Evolutionary conservation across 768 basidiomycete species (phyloP).

Genomic region (Gymnopilus junonius): DNA sequence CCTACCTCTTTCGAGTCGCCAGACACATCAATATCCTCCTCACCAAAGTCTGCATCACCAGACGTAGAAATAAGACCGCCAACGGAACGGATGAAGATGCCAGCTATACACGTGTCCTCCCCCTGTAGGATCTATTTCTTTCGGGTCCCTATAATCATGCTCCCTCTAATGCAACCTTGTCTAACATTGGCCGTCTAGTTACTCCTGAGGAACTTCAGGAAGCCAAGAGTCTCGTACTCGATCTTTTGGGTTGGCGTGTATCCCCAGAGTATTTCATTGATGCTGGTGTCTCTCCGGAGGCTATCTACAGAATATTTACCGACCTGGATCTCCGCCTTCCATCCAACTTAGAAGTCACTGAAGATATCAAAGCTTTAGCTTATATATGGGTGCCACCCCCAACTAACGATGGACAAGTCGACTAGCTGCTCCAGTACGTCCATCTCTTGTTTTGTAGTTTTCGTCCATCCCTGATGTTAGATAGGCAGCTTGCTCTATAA

Average conservation of each 20-base stretch:
- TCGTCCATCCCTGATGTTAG: background rate
- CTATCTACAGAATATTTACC: constrained; percentile 44
- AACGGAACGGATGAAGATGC: background rate
- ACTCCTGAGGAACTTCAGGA: constrained; percentile 43
- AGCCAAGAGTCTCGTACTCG: constrained; percentile 53
- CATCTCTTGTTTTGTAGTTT: background rate
- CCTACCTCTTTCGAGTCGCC: background rate
- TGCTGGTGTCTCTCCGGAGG: constrained; percentile 43
- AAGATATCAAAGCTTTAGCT: constrained; percentile 13
- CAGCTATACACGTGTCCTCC: background rate
- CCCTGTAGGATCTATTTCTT: constrained; percentile 4
- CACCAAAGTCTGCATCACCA: background rate
- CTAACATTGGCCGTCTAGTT: constrained; percentile 35
- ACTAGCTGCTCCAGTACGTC: background rate
- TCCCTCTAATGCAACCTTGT: constrained; percentile 6
- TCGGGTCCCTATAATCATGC: background rate
- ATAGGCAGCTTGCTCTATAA: background rate
- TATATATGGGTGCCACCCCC: constrained; percentile 16
- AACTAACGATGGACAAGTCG: background rate
- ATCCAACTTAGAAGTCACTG: constrained; percentile 23
- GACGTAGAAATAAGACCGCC: background rate
- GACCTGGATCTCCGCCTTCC: constrained; percentile 46
- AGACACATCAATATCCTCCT: background rate
- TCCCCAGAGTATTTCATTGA: constrained; percentile 51
- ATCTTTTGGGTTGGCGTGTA: constrained; percentile 61